Percentiles rank a stretch among this genome's conserved stretches.
These are phyloP conservation scores for Sapria himalayana DNA, from an alignment of 345 rosid species.

Conservation along the genomic window DNA sequence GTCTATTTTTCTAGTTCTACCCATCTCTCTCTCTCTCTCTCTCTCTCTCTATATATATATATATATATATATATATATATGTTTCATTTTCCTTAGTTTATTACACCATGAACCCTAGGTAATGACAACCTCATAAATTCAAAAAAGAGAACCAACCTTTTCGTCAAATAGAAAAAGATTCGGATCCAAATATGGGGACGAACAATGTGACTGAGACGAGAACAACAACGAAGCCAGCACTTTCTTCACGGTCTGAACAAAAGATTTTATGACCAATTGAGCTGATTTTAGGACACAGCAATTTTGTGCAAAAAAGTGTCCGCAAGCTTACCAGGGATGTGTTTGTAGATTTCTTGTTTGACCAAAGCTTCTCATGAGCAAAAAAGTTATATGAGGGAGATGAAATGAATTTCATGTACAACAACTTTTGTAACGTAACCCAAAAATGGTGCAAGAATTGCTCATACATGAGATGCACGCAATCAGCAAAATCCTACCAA, in stretches of 20 bases:
- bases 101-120: too few species aligned
- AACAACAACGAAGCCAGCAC: conserved; percentile 64
- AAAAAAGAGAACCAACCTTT: conserved; percentile 68
- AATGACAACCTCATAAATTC: too few species aligned
- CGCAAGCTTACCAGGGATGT: too few species aligned
- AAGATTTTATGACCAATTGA: too few species aligned
- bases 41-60: too few species aligned
- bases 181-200: conserved; percentile 96
- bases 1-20: too few species aligned
- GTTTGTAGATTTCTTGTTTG: conserved; percentile 38
- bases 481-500: conserved; percentile 70
- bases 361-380: conserved; percentile 53
- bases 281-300: too few species aligned
- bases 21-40: too few species aligned
- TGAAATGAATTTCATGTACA: conserved; percentile 60
- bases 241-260: conserved; percentile 85
- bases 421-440: conserved; percentile 35
- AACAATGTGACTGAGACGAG: conserved; percentile 75
- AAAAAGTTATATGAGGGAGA: conserved; percentile 67
- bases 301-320: too few species aligned
- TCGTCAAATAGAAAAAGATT: conserved; percentile 85
- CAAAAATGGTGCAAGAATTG: conserved; percentile 63
- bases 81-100: too few species aligned
- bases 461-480: conserved; percentile 68
- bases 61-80: too few species aligned